Evolutionary conservation across 2,329 filamentous ascomycete genomes (phyloP), one percentile per base, ranked within the genome.

Genomic region (Huntiella omanensis): DNA sequence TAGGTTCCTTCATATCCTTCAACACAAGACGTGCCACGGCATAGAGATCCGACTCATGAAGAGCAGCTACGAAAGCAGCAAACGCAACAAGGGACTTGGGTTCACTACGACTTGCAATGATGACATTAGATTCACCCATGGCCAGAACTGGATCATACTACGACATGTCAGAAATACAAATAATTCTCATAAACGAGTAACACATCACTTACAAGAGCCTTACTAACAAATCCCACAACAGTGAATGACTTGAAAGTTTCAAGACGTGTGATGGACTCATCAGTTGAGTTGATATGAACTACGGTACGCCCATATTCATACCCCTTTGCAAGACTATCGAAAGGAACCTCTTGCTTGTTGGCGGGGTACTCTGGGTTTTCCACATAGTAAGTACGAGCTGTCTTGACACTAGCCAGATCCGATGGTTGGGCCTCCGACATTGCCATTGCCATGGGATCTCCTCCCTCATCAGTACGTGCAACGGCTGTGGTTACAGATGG

Each of bases 271-370:
- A 95, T 77, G 53, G 87, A 85, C 58, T 80, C 73, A 55, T 98
- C 88, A 0, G 81, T 81, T 54, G 87, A 79, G 53, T 76, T 83
- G 53, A 98, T 94, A 53, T 82, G 79, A 1, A 98, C 88, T 2
- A 83, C 85, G 0, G 88, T 95, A 48, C 86, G 74, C 40, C 91
- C 91, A 58, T 98, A 98, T 56, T 85, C 79, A 56, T 88, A 98
- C 0, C 91, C 91, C 59, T 86, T 93, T n/a, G 84, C 84, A 34
- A 98, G 69, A 12, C 84, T 75, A 11, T 93, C 86, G 49, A 77
- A 76, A 22, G 82, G 75, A 19, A 98, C 77, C 45, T 94, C 84
- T 46, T 70, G 71, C 62, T 88, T 93, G 10, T 83, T 82, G 12
- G 83, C 85, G 0, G 80, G 77, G 0, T 77, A 77, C 35, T 72